A percentile compares a stretch with the other conserved stretches of the same genome.
phyloP scores from a whole-genome alignment of 2,329 filamentous ascomycete species.

The Sphaerulina vaccinii region DNA sequence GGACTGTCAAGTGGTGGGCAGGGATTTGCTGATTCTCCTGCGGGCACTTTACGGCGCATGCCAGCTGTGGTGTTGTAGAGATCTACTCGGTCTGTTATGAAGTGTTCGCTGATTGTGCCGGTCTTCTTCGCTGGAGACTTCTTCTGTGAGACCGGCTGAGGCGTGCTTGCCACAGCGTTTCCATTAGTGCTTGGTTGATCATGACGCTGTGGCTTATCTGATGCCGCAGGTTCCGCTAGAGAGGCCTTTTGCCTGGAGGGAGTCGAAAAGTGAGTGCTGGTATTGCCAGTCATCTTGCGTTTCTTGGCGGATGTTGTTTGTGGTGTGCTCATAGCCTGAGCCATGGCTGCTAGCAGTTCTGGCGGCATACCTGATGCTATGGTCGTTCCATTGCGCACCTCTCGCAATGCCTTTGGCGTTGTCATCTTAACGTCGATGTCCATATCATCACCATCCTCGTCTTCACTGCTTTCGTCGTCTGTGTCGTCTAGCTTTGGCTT shows the following conservation, averaged over 20 bases:
- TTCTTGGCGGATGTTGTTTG: slow-evolving; percentile 19
- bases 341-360: slow-evolving; percentile 12
- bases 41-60: slow-evolving; percentile 24
- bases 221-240: not conserved
- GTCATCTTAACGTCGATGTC: not conserved
- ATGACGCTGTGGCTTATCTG: not conserved
- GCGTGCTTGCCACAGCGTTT: not conserved
- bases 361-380: not conserved
- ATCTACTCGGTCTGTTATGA: slow-evolving; percentile 34
- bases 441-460: slow-evolving; percentile 1
- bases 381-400: not conserved
- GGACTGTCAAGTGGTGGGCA: slow-evolving; percentile 66
- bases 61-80: slow-evolving; percentile 32
- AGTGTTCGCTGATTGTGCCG: slow-evolving; percentile 29
- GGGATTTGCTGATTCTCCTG: slow-evolving; percentile 48
- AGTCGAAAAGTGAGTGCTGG: slow-evolving; percentile 35
- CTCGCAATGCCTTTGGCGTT: not conserved
- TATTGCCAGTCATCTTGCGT: slow-evolving; percentile 36
- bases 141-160: not conserved
- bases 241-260: not conserved
- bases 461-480: slow-evolving; percentile 7
- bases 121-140: slow-evolving; percentile 20
- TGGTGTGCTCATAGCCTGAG: slow-evolving; percentile 3
- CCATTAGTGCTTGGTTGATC: not conserved
- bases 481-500: not conserved